Evolutionary conservation across 495 filamentous ascomycete species (phyloP), one percentile per base, ranked within the genome.

Genomic region (Paragyromitra xinjiangensis): DNA sequence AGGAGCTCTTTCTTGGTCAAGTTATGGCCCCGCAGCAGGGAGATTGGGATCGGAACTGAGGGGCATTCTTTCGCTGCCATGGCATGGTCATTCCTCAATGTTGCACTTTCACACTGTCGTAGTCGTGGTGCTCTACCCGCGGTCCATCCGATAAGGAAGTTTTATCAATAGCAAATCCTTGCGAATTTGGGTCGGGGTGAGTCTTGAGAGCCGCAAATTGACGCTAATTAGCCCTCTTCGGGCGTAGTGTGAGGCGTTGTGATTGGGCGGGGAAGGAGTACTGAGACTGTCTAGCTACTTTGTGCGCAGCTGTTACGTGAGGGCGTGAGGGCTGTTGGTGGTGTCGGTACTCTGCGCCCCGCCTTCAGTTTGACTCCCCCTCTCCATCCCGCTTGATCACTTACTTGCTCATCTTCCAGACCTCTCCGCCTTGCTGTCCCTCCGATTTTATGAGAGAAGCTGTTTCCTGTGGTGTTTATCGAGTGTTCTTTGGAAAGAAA

Each of bases 251-350:
- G 7, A 1, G 37, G 29, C 29, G 14, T 45, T 37, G 40, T 72
- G 22, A 72, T 78, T 78, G 77, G 77, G 53, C 63, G 73, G 24
- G 51, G 72, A 40, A 19, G 72, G n/a, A 64, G 73, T 58, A 73
- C 67, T 67, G 75, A 45, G 61, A 61, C 71, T 66, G 34, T 58
- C 55, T 62, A 24, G 59, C 45, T 73, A 78, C 77, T 73, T 75
- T 65, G 48, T 77, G 74, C 69, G 74, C 74, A 74, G 74, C 74
- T 65, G 68, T 64, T 73, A 73, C 68, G 73, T 73, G 68, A 75
- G 66, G 29, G 29, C 29, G 29, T 34, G 71, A 70, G 67, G 67
- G 53, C 42, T 70, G 68, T 37, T 75, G 66, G 69, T 78, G 63
- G 69, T 78, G 62, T 26, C 39, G 26, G 55, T 58, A 79, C 77